Evolutionary conservation across 2,329 filamentous ascomycete species (phyloP).

Genomic region (Ophiostoma piceae): DNA sequence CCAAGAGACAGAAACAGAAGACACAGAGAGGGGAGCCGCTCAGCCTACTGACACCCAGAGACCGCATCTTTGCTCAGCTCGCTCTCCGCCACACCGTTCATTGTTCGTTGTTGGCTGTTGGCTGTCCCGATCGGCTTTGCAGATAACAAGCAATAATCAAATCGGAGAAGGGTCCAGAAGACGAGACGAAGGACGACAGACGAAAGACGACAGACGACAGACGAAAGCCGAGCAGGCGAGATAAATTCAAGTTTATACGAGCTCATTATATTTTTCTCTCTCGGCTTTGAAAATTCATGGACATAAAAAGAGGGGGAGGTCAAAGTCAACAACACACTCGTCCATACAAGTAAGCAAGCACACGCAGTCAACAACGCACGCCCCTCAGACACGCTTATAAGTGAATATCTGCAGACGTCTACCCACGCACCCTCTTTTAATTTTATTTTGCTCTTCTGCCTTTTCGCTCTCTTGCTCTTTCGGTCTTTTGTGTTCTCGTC

Average conservation of each 20-base stretch:
- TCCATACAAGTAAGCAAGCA: not conserved
- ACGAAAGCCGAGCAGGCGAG: not conserved
- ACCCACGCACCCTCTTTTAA: not conserved
- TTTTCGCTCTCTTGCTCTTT: too few species aligned
- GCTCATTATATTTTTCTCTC: not conserved
- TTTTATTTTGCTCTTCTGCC: not conserved
- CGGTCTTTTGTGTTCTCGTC: not conserved
- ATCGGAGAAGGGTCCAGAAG: not conserved
- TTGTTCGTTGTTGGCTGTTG: not conserved
- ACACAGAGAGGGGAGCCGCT: not conserved
- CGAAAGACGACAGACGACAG: too few species aligned
- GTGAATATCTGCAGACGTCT: slow-evolving; percentile 10
- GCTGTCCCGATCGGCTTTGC: not conserved
- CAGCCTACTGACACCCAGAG: not conserved
- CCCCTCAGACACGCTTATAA: slow-evolving; percentile 14
- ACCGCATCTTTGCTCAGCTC: not conserved
- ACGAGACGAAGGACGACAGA: not conserved
- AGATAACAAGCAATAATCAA: not conserved
- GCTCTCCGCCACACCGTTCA: not conserved
- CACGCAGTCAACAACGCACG: slow-evolving; percentile 13
- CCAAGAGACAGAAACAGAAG: not conserved
- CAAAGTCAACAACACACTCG: not conserved
- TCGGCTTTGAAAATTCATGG: not conserved
- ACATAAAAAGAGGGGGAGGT: not conserved
- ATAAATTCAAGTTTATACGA: not conserved